phyloP scores from a whole-genome alignment of 139 green algal species.

The Coelastrella sp. region DNA sequence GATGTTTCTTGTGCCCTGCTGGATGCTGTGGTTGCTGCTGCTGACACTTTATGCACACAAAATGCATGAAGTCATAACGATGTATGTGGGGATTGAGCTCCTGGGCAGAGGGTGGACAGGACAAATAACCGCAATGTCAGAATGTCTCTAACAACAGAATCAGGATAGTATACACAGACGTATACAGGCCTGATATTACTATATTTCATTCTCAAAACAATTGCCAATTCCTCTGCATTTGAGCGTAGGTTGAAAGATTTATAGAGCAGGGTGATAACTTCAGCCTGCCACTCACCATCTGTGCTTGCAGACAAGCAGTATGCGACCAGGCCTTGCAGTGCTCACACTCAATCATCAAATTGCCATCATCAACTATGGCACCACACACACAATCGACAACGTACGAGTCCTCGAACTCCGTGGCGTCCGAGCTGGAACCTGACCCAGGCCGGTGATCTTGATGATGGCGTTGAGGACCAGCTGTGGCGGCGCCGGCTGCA shows the following conservation, averaged over 20 bases:
- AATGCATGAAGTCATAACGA: slow-evolving; percentile 42
- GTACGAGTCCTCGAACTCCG: slow-evolving; percentile 39
- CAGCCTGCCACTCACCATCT: slow-evolving; percentile 30
- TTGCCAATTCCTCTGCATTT: neutral
- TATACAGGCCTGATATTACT: no score
- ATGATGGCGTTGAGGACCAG: neutral
- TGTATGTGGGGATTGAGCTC: slow-evolving; percentile 5
- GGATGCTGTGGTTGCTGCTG: slow-evolving; percentile 9
- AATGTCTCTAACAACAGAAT: no score
- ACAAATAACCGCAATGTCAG: no score
- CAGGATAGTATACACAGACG: no score
- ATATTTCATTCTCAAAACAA: no score
- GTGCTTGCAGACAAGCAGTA: slow-evolving; percentile 57
- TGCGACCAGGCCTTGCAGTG: slow-evolving; percentile 76
- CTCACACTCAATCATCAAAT: slow-evolving; percentile 85
- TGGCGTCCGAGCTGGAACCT: neutral
- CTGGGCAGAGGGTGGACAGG: neutral
- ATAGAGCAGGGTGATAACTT: neutral
- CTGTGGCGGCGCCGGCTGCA: neutral
- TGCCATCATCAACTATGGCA: slow-evolving; percentile 70
- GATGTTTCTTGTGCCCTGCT: neutral
- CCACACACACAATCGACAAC: slow-evolving; percentile 74
- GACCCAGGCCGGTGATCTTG: neutral
- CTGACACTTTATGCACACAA: slow-evolving; percentile 33
- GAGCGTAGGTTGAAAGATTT: neutral